Conservation (phyloP, 306 rosid genomes). For the Quillaja saponaria region DNA sequence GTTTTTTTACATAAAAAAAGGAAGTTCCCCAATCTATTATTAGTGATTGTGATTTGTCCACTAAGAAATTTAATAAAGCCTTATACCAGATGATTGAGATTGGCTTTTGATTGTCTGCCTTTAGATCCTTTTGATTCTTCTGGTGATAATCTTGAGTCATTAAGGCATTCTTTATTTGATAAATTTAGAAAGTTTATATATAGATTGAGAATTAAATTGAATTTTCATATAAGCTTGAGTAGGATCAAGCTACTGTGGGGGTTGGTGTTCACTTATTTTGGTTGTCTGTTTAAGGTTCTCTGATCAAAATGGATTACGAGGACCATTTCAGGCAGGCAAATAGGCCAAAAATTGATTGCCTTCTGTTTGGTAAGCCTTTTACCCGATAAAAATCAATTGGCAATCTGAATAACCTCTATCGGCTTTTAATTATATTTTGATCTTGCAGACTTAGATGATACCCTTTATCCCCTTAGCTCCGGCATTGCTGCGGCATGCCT, state of each 20-base stretch:
- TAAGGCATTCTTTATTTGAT: slow-evolving; percentile 17
- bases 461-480: slow-evolving; percentile 76
- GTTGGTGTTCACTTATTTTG: slow-evolving; percentile 27
- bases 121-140: slow-evolving; percentile 28
- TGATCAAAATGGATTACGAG: slow-evolving; percentile 71
- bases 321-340: slow-evolving; percentile 55
- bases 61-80: slow-evolving; percentile 42
- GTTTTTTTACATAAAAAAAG: slow-evolving; percentile 22
- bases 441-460: slow-evolving; percentile 85
- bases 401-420: slow-evolving; percentile 22
- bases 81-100: slow-evolving; percentile 30
- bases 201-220: slow-evolving; percentile 33
- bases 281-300: slow-evolving; percentile 36
- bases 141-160: slow-evolving; percentile 48
- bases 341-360: slow-evolving; percentile 80
- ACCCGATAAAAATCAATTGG: slow-evolving; percentile 1
- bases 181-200: slow-evolving; percentile 29
- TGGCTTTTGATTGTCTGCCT: slow-evolving; percentile 36
- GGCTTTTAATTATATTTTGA: slow-evolving; percentile 15
- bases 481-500: slow-evolving; percentile 72
- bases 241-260: slow-evolving; percentile 34
- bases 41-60: slow-evolving; percentile 45
- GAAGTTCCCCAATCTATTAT: slow-evolving; percentile 19
- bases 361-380: slow-evolving; percentile 71
- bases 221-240: slow-evolving; percentile 36